Evolutionary conservation across 345 rosid species (phyloP).

Genomic region (Arabidopsis thaliana): TAIR10.1 NC_003075.7:10688001-10688500

Average conservation of each 20-base stretch:
- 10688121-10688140: conserved; percentile 1
- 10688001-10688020: not conserved
- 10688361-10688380: conserved; percentile 1
- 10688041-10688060: conserved; percentile 17
- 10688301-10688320: conserved; percentile 27
- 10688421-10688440: conserved; percentile 63
- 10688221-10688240: conserved; percentile 18
- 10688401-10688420: conserved; percentile 73
- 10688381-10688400: conserved; percentile 36
- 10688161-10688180: conserved; percentile 21
- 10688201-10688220: conserved; percentile 21
- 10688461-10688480: conserved; percentile 72
- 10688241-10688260: conserved; percentile 18
- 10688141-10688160: conserved; percentile 11
- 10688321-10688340: conserved; percentile 7
- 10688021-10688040: conserved; percentile 1
- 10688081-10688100: not conserved
- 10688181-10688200: conserved; percentile 23
- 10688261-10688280: not conserved
- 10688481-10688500: conserved; percentile 9
- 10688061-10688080: conserved; percentile 27
- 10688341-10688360: conserved; percentile 6
- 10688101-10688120: conserved; percentile 14
- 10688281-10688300: conserved; percentile 10
- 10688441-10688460: conserved; percentile 70